These are phyloP conservation scores for Claviceps spartinae DNA, from an alignment of 2,329 filamentous ascomycete species.

Conservation along the genomic window DNA sequence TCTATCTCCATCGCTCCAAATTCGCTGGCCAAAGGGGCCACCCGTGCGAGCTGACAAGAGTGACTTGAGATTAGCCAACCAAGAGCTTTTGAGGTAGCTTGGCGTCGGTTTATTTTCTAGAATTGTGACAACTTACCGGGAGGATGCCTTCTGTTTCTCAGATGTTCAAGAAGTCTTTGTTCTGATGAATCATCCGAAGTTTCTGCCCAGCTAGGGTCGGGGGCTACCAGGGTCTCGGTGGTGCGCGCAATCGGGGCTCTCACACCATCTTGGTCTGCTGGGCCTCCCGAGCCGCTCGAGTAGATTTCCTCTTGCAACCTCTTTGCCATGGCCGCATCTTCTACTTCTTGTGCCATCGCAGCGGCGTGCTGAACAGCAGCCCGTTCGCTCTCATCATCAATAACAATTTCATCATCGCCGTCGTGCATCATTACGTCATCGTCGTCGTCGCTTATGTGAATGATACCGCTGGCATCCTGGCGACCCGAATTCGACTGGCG, in stretches of 20 bases:
- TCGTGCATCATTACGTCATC: constrained; percentile 32
- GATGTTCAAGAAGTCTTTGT: constrained; percentile 50
- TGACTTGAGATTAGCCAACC: neutral
- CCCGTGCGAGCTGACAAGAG: constrained; percentile 9
- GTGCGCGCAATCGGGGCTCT: constrained; percentile 83
- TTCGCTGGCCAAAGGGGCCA: constrained; percentile 26
- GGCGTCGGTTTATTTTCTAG: neutral
- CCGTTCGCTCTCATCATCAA: constrained; percentile 24
- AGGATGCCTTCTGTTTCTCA: constrained; percentile 34
- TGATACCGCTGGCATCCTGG: constrained; percentile 28
- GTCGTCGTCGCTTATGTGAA: constrained; percentile 67
- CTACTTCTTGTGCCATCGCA: constrained; percentile 51
- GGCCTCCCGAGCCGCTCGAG: constrained; percentile 31
- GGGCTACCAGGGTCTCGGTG: constrained; percentile 80
- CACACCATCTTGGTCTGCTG: constrained; percentile 45
- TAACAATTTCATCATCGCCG: constrained; percentile 17
- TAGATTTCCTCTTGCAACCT: constrained; percentile 89
- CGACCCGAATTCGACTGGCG: constrained; percentile 15
- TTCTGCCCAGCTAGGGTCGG: constrained; percentile 35
- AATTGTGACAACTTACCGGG: constrained; percentile 14
- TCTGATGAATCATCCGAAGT: constrained; percentile 34
- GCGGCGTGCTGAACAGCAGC: constrained; percentile 27
- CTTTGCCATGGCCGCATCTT: constrained; percentile 87
- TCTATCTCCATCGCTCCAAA: constrained; percentile 20
- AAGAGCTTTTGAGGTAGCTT: no score